Conservation (phyloP, 768 basidiomycete species). For the Rubroboletus satanas region DNA sequence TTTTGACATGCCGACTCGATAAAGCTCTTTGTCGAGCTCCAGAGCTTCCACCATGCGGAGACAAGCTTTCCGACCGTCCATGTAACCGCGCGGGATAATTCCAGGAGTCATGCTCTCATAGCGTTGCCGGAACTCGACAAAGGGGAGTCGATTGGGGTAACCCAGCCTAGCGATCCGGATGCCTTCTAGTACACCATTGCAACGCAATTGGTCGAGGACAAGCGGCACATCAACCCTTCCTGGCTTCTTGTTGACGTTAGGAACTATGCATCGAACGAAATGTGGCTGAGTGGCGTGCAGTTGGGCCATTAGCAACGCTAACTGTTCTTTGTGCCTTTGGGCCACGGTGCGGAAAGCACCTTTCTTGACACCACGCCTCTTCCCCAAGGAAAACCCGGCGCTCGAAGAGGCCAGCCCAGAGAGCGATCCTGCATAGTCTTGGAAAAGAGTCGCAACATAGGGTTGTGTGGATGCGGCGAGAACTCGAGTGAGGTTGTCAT, state of each 20-base stretch:
- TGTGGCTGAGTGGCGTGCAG: constrained; percentile 94
- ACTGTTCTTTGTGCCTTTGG: constrained; percentile 94
- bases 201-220: constrained; percentile 92
- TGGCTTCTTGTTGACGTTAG: constrained; percentile 88
- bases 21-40: constrained; percentile 79
- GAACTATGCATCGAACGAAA: constrained; percentile 97
- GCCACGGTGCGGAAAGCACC: constrained; percentile 96
- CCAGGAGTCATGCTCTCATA: constrained; percentile 96
- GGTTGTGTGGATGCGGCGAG: constrained; percentile 78
- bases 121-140: constrained; percentile 94
- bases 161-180: constrained; percentile 97
- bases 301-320: constrained; percentile 86
- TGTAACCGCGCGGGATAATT: constrained; percentile 90
- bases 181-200: constrained; percentile 98
- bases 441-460: constrained; percentile 79
- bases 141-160: constrained; percentile 95
- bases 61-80: constrained; percentile 96
- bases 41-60: constrained; percentile 85
- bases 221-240: constrained; percentile 90
- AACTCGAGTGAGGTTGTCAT: constrained; percentile 90
- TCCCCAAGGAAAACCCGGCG: constrained; percentile 40
- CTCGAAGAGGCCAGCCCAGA: constrained; percentile 33
- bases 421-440: constrained; percentile 63
- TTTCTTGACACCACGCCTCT: constrained; percentile 81
- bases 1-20: constrained; percentile 93